Conservation (phyloP, 192 early-diverging fungal genomes). For the Tieghemiomyces parasiticus region DNA sequence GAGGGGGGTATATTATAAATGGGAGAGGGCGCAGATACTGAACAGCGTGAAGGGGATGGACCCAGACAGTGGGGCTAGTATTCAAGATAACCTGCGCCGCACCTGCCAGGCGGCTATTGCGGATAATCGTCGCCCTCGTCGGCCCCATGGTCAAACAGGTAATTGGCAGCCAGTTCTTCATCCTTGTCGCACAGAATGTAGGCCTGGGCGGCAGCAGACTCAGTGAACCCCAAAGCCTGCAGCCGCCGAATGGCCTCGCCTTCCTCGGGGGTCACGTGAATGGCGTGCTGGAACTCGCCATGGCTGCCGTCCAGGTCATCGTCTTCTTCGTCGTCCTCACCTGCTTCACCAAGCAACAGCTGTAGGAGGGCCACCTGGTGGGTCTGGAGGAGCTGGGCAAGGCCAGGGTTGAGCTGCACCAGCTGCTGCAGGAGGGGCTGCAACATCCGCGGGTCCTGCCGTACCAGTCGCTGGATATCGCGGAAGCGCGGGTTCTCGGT, state of each 20-base stretch:
- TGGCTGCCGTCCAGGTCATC: conserved; percentile 13
- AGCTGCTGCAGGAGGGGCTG: conserved; percentile 74
- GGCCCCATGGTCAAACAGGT: conserved; percentile 67
- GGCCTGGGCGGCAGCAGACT: conserved; percentile 72
- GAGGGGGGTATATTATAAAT: no score
- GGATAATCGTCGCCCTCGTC: conserved; percentile 40
- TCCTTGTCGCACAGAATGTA: conserved; percentile 96
- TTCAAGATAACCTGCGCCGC: no score
- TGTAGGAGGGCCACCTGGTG: conserved; percentile 70
- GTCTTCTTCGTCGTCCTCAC: conserved; percentile 27
- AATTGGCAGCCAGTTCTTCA: conserved; percentile 94
- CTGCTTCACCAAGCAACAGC: conserved; percentile 48
- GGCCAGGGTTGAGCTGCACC: conserved; percentile 68
- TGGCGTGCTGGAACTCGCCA: conserved; percentile 34
- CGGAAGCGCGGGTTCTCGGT: conserved; percentile 79
- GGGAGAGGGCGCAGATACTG: no score
- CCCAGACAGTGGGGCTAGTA: no score
- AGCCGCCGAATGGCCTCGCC: conserved; percentile 74
- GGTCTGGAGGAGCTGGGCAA: conserved; percentile 57
- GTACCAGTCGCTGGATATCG: conserved; percentile 76
- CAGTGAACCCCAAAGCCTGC: conserved; percentile 73
- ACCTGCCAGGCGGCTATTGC: no score
- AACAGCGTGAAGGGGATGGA: no score
- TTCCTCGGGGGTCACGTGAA: conserved; percentile 77
- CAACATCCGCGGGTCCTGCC: conserved; percentile 70